Evolutionary conservation across 2,329 filamentous ascomycete species (phyloP), one percentile per base, ranked within the genome.

Genomic region (Scedosporium minutisporum): DNA sequence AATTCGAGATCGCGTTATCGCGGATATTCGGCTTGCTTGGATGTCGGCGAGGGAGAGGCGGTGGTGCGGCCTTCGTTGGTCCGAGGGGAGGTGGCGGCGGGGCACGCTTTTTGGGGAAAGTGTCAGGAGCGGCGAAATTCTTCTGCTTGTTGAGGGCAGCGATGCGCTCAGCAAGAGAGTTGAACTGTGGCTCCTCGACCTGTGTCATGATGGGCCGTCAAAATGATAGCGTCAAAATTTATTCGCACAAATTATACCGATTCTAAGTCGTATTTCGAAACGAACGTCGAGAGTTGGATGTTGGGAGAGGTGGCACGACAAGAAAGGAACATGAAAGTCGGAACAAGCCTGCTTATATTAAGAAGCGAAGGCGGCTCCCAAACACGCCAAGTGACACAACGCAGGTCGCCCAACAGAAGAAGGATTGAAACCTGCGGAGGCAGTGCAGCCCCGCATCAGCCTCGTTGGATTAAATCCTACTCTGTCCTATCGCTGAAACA

Each of bases 101-200:
- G 51, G 71, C 74, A 12, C 78, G 76, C 57, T 80, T 80, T 14
- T 77, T 77, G 9, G 60, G 33, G 4, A 38, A 38, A 38, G 51
- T 48, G 6, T 55, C 46, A 7, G 6, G 29, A 12, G 60, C 12
- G 33, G 33, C n/a, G 63, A 87, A 83, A 75, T 82, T 83, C 72
- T 83, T 83, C 71, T 87, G 80, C 69, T 77, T 75, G 67, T 87
- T 87, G 65, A 88, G 77, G 33, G 85, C 85, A 9, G 85, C 84
- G 65, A 87, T 87, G 61, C 85, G 79, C 71, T 87, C 83, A 4
- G 82, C 80, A 27, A 88, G 77, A 6, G 81, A 81, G 64, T 76
- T 85, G 71, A 85, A 87, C 65, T 81, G 81, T 46, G 83, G 83
- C 69, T 87, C 85, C 67, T 86, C 82, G 55, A 79, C 76, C 61